These are phyloP conservation scores for Nemania sp. DNA, from an alignment of 2,329 filamentous ascomycete genomes.

Conservation along the genomic window DNA sequence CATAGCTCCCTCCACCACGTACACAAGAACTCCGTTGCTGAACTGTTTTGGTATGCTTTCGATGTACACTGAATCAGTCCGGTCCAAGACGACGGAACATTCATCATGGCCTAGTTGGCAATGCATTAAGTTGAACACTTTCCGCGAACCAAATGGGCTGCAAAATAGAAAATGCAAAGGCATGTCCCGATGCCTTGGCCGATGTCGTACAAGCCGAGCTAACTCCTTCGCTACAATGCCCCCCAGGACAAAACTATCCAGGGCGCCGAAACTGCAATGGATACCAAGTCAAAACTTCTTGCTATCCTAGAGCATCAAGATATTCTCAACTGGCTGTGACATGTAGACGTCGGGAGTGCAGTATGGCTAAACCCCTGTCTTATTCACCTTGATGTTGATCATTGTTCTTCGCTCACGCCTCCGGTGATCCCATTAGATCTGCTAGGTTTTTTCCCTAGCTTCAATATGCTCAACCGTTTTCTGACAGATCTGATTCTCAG, in stretches of 20 bases:
- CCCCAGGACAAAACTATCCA: constrained; percentile 20
- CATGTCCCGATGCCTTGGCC: constrained; percentile 8
- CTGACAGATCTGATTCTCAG: constrained; percentile 67
- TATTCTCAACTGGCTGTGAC: background rate
- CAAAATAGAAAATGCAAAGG: background rate
- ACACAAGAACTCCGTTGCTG: constrained; percentile 18
- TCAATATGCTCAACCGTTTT: constrained; percentile 79
- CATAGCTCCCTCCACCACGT: background rate
- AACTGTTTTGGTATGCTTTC: background rate
- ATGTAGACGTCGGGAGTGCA: constrained; percentile 1
- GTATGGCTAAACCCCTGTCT: background rate
- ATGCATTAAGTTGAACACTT: constrained; percentile 4
- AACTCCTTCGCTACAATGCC: constrained; percentile 11
- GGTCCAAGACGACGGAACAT: background rate
- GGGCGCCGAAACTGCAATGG: constrained; percentile 18
- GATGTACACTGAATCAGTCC: constrained; percentile 1
- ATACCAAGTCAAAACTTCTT: constrained; percentile 16
- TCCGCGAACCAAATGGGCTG: constrained; percentile 5
- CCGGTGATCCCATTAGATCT: constrained; percentile 59
- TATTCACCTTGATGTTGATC: background rate
- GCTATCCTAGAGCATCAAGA: constrained; percentile 16
- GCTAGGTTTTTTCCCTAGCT: constrained; percentile 71
- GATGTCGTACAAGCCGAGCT: constrained; percentile 16
- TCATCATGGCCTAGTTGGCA: background rate
- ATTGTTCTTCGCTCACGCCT: constrained; percentile 61